A percentile compares a stretch with the other conserved stretches of the same genome.
These are phyloP conservation scores for Ajuga chamaepitys DNA, from an alignment of 257 asterid genomes.

Conservation along the genomic window DNA sequence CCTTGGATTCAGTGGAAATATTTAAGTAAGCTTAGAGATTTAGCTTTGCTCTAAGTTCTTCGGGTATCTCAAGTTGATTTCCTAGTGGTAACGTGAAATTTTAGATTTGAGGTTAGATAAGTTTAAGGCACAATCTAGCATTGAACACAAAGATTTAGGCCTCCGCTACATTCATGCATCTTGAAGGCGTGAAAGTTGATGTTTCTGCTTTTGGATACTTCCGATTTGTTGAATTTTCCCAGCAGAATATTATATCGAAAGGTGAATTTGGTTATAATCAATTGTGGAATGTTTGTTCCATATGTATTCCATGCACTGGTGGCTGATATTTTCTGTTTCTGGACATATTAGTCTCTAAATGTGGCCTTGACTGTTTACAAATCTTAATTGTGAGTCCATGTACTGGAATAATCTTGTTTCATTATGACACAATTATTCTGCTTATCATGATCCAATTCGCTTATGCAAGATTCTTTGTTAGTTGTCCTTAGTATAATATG, in stretches of 20 bases:
- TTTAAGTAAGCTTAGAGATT: background rate
- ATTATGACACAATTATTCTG: slow-evolving; percentile 5
- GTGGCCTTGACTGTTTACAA: background rate
- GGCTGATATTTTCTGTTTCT: background rate
- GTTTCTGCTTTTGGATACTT: background rate
- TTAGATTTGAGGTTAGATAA: background rate
- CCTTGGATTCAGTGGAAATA: slow-evolving; percentile 6
- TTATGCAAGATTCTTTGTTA: slow-evolving; percentile 14
- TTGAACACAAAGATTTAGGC: background rate
- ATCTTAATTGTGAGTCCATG: slow-evolving; percentile 2
- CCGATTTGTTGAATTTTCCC: background rate
- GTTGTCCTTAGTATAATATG: slow-evolving; percentile 21
- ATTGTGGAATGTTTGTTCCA: background rate
- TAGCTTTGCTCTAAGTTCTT: background rate
- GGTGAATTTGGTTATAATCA: background rate
- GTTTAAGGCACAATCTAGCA: background rate
- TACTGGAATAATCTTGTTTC: slow-evolving; percentile 4
- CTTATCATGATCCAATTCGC: slow-evolving; percentile 7
- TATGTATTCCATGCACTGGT: background rate
- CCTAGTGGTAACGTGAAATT: background rate
- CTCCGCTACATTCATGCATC: background rate
- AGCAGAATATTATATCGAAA: background rate
- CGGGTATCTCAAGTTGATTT: background rate
- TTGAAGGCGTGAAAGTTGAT: background rate
- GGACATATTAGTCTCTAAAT: slow-evolving; percentile 2